These are phyloP conservation scores for Aspergillus brunneoviolaceus DNA, from an alignment of 2,329 filamentous ascomycete species.

Conservation along the genomic window DNA sequence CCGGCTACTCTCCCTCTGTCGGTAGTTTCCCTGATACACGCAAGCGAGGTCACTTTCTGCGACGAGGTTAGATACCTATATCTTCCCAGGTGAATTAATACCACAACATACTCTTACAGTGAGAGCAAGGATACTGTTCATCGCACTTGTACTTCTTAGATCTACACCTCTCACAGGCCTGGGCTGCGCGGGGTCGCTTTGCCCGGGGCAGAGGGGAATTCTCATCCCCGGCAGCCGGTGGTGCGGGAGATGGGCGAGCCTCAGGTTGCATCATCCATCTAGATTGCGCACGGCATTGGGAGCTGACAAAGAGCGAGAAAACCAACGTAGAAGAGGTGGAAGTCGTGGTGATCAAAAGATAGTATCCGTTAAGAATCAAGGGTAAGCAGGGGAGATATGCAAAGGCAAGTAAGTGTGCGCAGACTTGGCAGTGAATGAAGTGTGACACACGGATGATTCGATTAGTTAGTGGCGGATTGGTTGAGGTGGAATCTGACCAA, in stretches of 20 bases:
- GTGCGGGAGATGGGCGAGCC: constrained; percentile 14
- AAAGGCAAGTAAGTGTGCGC: not conserved
- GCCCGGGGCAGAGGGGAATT: constrained; percentile 21
- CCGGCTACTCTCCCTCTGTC: constrained; percentile 30
- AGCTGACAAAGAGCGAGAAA: not conserved
- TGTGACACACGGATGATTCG: not conserved
- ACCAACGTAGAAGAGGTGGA: not conserved
- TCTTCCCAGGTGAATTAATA: not conserved
- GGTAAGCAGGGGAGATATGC: not conserved
- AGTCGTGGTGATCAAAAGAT: not conserved
- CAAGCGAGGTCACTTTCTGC: constrained; percentile 36
- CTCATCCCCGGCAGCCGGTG: constrained; percentile 15
- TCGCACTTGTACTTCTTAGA: constrained; percentile 53
- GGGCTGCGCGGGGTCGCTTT: constrained; percentile 45
- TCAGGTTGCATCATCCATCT: constrained; percentile 41
- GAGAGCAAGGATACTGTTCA: constrained; percentile 46
- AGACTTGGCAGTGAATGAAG: not conserved
- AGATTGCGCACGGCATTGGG: constrained; percentile 1
- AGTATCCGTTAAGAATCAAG: not conserved
- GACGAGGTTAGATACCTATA: not conserved
- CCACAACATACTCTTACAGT: constrained; percentile 43
- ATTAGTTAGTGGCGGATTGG: not conserved
- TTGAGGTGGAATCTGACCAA: not conserved
- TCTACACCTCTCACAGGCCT: constrained; percentile 49
- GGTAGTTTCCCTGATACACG: constrained; percentile 37